A percentile compares a stretch with the other conserved stretches of the same genome.
phyloP scores from a whole-genome alignment of 345 rosid species.

The Eucalyptus sp. region DNA sequence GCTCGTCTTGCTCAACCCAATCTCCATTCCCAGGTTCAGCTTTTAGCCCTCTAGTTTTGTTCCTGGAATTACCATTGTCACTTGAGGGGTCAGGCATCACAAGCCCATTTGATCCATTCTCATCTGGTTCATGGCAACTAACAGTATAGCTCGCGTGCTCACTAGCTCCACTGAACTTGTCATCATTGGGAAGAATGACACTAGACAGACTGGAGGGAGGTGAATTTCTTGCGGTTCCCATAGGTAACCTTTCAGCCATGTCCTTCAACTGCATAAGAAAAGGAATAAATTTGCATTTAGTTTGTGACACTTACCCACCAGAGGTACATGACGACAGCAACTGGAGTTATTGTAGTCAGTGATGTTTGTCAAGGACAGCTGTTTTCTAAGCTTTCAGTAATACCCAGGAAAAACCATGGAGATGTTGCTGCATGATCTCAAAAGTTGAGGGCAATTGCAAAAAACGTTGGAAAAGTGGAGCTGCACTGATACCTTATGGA shows the following conservation, averaged over 20 bases:
- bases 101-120: constrained; percentile 16
- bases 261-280: constrained; percentile 45
- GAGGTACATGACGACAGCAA: neutral
- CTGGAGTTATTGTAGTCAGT: neutral
- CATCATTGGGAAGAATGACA: constrained; percentile 14
- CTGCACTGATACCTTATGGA: neutral
- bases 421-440: neutral
- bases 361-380: neutral
- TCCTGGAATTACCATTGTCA: constrained; percentile 14
- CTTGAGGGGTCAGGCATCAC: constrained; percentile 24
- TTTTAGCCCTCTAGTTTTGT: constrained; percentile 25
- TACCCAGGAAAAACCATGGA: neutral
- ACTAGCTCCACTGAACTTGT: constrained; percentile 1
- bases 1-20: constrained; percentile 75
- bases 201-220: constrained; percentile 15
- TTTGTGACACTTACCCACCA: neutral
- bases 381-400: neutral
- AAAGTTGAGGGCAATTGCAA: neutral
- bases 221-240: constrained; percentile 23
- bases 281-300: neutral
- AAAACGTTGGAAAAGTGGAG: neutral
- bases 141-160: constrained; percentile 13
- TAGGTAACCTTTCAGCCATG: constrained; percentile 61
- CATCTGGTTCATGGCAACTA: constrained; percentile 12
- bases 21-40: constrained; percentile 27